Evolutionary conservation across 345 rosid species (phyloP), one percentile per base, ranked within the genome.

Genomic region (Kernera saxatilis): DNA sequence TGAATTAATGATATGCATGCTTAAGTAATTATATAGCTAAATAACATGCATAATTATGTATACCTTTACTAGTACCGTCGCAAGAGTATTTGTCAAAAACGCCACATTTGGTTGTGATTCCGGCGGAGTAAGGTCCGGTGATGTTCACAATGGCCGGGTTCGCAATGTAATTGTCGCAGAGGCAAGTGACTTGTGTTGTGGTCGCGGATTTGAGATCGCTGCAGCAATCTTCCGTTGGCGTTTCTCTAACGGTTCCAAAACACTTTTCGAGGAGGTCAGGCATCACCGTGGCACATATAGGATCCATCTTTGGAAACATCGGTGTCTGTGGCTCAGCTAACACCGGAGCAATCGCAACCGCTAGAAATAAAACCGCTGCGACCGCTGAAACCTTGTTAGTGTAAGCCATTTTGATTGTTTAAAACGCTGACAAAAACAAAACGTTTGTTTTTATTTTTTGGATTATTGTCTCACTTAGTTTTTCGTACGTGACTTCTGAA

Each of bases 151-250:
- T 0, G 5, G 37, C 22, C 5, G 77, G 77, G 11, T 73, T 55
- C 3, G 71, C 77, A 14, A 73, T 73, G 72, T 73, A 73, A 1
- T 66, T 57, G 27, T 66, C 72, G 25, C 77, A 73, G 5, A 73
- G 72, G 33, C 77, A 73, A 56, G 66, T 66, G 45, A 73, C 72
- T 73, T 66, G 61, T 25, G 44, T 66, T 36, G 52, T 30, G 13
- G 52, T 65, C 2, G 77, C 77, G 57, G 71, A 35, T 65, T 73
- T 65, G 35, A 73, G 77, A 73, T 46, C 66, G 4, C 1, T 73
- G 30, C 77, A 73, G 17, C 77, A 73, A 0, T 73, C 77, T 0
- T 65, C 71, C 2, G 77, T 73, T 37, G 77, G 77, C 6, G 50
- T 56, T 1, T 6, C 77, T 5, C 71, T 73, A 36, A 5, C 71